A percentile compares a stretch with the other conserved stretches of the same genome.
phyloP scores from a whole-genome alignment of 2,329 filamentous ascomycete species.

The Pseudovirgaria hyperparasitica region DNA sequence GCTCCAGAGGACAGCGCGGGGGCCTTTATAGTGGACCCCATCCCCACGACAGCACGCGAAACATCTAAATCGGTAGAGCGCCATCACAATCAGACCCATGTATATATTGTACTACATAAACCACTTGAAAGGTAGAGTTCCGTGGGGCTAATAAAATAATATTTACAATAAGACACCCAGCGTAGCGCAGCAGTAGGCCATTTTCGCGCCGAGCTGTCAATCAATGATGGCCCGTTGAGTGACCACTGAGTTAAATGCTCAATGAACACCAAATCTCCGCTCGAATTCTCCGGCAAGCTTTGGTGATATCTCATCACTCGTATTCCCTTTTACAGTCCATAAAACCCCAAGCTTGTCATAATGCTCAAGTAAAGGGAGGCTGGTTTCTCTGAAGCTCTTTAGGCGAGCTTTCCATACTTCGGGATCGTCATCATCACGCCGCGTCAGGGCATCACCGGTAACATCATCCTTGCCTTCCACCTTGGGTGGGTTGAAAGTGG shows the following conservation, averaged over 20 bases:
- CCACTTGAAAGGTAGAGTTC: too few relatives aligned
- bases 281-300: slow-evolving; percentile 75
- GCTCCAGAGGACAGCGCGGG: too few relatives aligned
- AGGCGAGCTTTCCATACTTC: slow-evolving; percentile 74
- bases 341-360: slow-evolving; percentile 76
- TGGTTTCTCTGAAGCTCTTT: slow-evolving; percentile 76
- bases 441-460: slow-evolving; percentile 74
- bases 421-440: slow-evolving; percentile 75
- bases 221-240: slow-evolving; percentile 2
- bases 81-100: too few relatives aligned
- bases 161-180: too few relatives aligned
- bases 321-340: slow-evolving; percentile 76
- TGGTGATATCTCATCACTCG: slow-evolving; percentile 91
- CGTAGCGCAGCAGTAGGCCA: neutral
- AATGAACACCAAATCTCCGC: slow-evolving; percentile 50
- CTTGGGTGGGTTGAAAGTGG: slow-evolving; percentile 76
- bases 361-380: slow-evolving; percentile 71
- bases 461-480: slow-evolving; percentile 74
- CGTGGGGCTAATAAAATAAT: too few relatives aligned
- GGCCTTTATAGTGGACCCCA: too few relatives aligned
- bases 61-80: too few relatives aligned
- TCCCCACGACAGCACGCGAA: too few relatives aligned
- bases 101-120: too few relatives aligned
- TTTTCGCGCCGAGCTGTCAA: neutral
- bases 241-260: slow-evolving; percentile 8